Base-by-base conservation (phyloP, 75 land plant species). In the Adiantum capillusveneris region DNA sequence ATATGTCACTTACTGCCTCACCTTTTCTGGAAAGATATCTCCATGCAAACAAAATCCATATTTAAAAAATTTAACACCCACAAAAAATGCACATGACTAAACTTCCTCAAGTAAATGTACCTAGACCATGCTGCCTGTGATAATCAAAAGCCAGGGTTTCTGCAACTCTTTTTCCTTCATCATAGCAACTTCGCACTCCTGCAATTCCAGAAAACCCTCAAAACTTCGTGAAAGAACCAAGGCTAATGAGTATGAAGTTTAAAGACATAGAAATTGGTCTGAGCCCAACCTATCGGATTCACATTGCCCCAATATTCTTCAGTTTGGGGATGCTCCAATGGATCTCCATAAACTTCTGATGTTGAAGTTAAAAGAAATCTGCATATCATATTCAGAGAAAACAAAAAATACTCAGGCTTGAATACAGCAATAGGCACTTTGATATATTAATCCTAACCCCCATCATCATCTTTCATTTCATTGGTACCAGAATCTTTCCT, bases 111-210 rank as follows among this genome's bases (percentile, higher is more conserved):
- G n/a, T n/a, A n/a, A n/a, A 34, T 34, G 9, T 61, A 84, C 88
- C 89, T 17, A 88, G 67, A n/a, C 93, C 93, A 67, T 88, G 93
- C 61, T 88, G 93, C 64, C 98, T 75, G 57, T 92, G 98, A 65
- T 92, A 92, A 64, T 92, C 98, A 78, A 92, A 85, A 81, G 83
- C 85, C 57, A 92, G 61, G 14, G 98, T 92, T 66, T 92, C 98
- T 31, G 98, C 98, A 19, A 85, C 86, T 58, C 98, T 86, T 69
- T 92, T 92, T 42, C 98, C 98, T 64, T 92, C 98, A 74, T 92
- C 98, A 67, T 92, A 92, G 69, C 98, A 92, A 65, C 98, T 92
- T 28, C 98, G 62, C 6, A 92, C 98, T 29, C 98, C 98, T 92
- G 74, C 21, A 44, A 6, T n/a, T n/a, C n/a, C n/a, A n/a, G n/a